phyloP scores from a whole-genome alignment of 2,329 filamentous ascomycete genomes.

The Dothiorella sarmentorum region DNA sequence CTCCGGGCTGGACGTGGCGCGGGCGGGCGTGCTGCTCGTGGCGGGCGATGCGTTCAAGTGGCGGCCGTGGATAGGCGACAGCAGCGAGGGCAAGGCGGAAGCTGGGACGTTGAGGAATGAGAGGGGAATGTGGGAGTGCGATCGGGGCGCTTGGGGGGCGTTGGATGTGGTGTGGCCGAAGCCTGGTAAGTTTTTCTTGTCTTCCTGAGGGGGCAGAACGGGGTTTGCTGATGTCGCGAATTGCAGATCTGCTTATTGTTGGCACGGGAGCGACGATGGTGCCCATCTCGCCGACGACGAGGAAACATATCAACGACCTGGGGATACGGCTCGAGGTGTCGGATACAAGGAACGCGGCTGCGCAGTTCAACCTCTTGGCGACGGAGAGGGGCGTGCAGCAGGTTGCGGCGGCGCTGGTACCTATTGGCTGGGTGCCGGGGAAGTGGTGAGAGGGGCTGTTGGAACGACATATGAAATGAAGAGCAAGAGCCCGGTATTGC shows the following conservation, averaged over 20 bases:
- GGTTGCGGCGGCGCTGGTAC: slow-evolving; percentile 83
- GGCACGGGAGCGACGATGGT: slow-evolving; percentile 74
- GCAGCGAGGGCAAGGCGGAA: slow-evolving; percentile 30
- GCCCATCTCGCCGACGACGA: slow-evolving; percentile 72
- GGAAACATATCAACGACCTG: slow-evolving; percentile 67
- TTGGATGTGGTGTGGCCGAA: slow-evolving; percentile 80
- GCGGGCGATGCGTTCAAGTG: slow-evolving; percentile 86
- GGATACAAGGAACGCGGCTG: slow-evolving; percentile 89
- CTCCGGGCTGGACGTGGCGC: slow-evolving; percentile 68
- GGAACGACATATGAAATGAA: neutral
- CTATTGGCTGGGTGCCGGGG: slow-evolving; percentile 64
- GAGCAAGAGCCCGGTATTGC: no score
- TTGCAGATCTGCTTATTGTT: slow-evolving; percentile 78
- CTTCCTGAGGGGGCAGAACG: neutral
- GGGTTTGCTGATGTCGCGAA: slow-evolving; percentile 16
- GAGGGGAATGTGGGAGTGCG: slow-evolving; percentile 79
- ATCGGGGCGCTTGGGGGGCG: slow-evolving; percentile 67
- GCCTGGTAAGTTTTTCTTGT: slow-evolving; percentile 61
- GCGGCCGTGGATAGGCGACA: slow-evolving; percentile 71
- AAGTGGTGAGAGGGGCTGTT: neutral
- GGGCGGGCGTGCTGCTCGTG: slow-evolving; percentile 72
- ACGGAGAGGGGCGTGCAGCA: slow-evolving; percentile 84
- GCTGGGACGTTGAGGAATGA: slow-evolving; percentile 58
- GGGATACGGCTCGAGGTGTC: slow-evolving; percentile 85
- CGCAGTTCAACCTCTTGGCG: slow-evolving; percentile 92